Base-by-base conservation (phyloP, 208 protist species). In the Leishmania major region DNA sequence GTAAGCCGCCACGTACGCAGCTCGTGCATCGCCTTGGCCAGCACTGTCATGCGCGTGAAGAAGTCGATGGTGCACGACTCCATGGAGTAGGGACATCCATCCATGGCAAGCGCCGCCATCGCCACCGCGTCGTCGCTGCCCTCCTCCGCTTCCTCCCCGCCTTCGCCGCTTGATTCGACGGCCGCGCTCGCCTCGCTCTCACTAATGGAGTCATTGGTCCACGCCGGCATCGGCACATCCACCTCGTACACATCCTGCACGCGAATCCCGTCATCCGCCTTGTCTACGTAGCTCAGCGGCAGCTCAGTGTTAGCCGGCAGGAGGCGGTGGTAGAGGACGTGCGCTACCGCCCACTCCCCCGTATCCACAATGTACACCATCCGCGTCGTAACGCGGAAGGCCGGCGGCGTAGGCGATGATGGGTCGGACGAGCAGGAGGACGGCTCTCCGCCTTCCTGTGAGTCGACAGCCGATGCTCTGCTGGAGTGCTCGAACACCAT, bases 1-100 rank as follows among this genome's bases (percentile, higher is more conserved):
- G 77, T 77, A 25, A 78, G 72, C 5, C 78, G 83, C 83, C 83
- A 86, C 55, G 74, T 49, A 11, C 78, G 49, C 73, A 87, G n/a
- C 49, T 89, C 72, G 17, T 80, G 71, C 84, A 94, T 92, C 2
- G 91, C 89, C 81, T 91, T 92, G 15, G 87, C 91, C 15, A 94
- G 60, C 3, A 81, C 82, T 13, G 86, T 89, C 91, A 92, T 94
- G 66, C 82, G 70, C n/a, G 60, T 79, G 84, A 94, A 91, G 74
- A 91, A 94, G 72, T 91, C 71, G 49, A 94, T 83, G 62, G 89
- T 89, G 70, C 89, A 82, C 19, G 91, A 83, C 78, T 94, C 87
- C 88, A 93, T 83, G 51, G 90, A 85, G 75, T 90, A 92, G 43
- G 92, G 92, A 57, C 86, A 91, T 1, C 77, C 83, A 45, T 87